A percentile compares a stretch with the other conserved stretches of the same genome.
Conservation (phyloP, 2,329 filamentous ascomycete genomes). For the Trichoderma guizhouense region DNA sequence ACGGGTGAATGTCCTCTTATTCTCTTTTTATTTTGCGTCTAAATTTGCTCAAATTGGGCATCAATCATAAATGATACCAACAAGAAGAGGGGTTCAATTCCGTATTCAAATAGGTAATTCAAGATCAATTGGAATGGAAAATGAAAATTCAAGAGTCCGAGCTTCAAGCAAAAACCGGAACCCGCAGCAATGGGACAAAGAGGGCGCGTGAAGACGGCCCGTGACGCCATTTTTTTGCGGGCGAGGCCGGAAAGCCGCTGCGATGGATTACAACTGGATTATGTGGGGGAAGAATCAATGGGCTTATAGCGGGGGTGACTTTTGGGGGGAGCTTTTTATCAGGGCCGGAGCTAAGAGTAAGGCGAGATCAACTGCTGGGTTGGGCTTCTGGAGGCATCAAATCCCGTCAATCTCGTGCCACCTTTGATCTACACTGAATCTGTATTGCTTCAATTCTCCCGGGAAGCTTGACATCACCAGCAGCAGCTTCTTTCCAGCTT, state of each 20-base stretch:
- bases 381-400: neutral
- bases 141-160: neutral
- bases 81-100: neutral
- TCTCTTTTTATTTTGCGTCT: neutral
- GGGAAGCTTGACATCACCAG: neutral
- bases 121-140: neutral
- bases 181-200: neutral
- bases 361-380: neutral
- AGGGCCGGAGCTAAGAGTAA: neutral
- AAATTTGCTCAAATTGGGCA: neutral
- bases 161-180: neutral
- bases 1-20: neutral
- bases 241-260: conserved; percentile 2
- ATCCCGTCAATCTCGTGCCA: neutral
- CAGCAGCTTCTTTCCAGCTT: neutral
- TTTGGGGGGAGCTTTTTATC: neutral
- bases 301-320: conserved; percentile 11
- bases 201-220: conserved; percentile 1
- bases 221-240: conserved; percentile 18
- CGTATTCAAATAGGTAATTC: neutral
- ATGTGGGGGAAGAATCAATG: neutral
- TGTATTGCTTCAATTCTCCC: neutral
- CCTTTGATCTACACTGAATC: neutral
- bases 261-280: neutral
- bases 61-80: no score